A percentile compares a stretch with the other conserved stretches of the same genome.
These are phyloP conservation scores for Neoascochyta sp. DNA, from an alignment of 2,329 filamentous ascomycete genomes.

Conservation along the genomic window DNA sequence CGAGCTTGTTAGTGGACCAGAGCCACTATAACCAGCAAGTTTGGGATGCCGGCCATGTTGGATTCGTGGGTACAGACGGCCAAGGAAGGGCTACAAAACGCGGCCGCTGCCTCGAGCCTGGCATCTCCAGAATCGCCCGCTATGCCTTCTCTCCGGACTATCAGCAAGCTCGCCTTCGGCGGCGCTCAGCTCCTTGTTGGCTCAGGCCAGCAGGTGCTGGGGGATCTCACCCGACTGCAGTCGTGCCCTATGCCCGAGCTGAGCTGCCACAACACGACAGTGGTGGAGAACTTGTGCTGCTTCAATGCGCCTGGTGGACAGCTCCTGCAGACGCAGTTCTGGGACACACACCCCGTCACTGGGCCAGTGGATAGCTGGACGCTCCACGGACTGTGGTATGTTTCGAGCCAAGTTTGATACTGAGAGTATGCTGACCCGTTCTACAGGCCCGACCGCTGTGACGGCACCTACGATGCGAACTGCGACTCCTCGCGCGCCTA, in stretches of 20 bases:
- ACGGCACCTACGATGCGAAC: slow-evolving; percentile 64
- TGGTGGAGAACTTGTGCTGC: slow-evolving; percentile 65
- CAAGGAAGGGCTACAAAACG: slow-evolving; percentile 33
- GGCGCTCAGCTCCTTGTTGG: slow-evolving; percentile 18
- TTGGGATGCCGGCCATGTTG: slow-evolving; percentile 21
- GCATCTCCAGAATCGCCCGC: slow-evolving; percentile 23
- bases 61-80: too few relatives aligned
- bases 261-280: slow-evolving; percentile 62
- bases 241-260: slow-evolving; percentile 45
- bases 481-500: slow-evolving; percentile 63
- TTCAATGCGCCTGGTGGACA: slow-evolving; percentile 70
- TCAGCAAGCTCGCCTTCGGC: slow-evolving; percentile 37
- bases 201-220: slow-evolving; percentile 24
- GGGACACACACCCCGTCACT: slow-evolving; percentile 63
- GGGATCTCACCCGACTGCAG: slow-evolving; percentile 12
- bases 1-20: slow-evolving; percentile 9
- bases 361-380: slow-evolving; percentile 70
- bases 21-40: not conserved
- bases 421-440: slow-evolving; percentile 2
- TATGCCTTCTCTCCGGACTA: slow-evolving; percentile 35
- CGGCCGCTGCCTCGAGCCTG: slow-evolving; percentile 10
- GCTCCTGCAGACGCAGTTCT: slow-evolving; percentile 72
- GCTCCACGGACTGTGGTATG: slow-evolving; percentile 64
- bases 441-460: slow-evolving; percentile 54
- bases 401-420: slow-evolving; percentile 2